Evolutionary conservation across 768 basidiomycete species (phyloP), one percentile per base, ranked within the genome.

Genomic region (Phlegmacium glaucopus): DNA sequence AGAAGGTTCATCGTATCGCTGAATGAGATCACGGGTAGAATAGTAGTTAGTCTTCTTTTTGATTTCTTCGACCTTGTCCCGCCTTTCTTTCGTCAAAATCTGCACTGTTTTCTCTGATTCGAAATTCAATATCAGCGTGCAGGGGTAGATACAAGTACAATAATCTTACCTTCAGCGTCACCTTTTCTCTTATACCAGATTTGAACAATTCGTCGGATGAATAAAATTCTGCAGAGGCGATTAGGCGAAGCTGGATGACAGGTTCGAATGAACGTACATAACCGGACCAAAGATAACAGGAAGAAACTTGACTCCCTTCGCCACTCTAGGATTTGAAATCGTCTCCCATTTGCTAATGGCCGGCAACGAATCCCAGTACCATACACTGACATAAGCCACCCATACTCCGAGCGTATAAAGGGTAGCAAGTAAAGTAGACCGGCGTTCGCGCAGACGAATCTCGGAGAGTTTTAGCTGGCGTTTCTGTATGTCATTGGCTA

Each of bases 41-140:
- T 99, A 91, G 66, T 90, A 99, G 56, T 97, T 95, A 2, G 94
- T 97, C 64, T 90, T 93, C 72, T 93, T 92, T 77, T 99, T 99
- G 55, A 98, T 90, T 56, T 96, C 94, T 53, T 95, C 93, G 30
- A 99, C 79, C 60, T 90, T 93, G 17, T 77, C 74, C 15, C 90
- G 85, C 52, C 94, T 92, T 58, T 86, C 74, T 59, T 85, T 86
- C 60, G 87, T 76, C 4, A 94, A 71, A 1, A 66, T 65, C 47
- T 85, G 84, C 13, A 98, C 74, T 3, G 82, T 82, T 63, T 82
- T 87, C 67, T 98, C 94, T 96, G 61, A 18, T 44, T 13, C 34
- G 13, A 9, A n/a, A 1, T 18, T 51, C 36, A 42, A 29, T 47
- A 9, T 10, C 47, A 53, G 15, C 18, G 10, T 27, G 35, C 18